These are phyloP conservation scores for Alternaria postmessia DNA, from an alignment of 2,329 filamentous ascomycete species.

Conservation along the genomic window DNA sequence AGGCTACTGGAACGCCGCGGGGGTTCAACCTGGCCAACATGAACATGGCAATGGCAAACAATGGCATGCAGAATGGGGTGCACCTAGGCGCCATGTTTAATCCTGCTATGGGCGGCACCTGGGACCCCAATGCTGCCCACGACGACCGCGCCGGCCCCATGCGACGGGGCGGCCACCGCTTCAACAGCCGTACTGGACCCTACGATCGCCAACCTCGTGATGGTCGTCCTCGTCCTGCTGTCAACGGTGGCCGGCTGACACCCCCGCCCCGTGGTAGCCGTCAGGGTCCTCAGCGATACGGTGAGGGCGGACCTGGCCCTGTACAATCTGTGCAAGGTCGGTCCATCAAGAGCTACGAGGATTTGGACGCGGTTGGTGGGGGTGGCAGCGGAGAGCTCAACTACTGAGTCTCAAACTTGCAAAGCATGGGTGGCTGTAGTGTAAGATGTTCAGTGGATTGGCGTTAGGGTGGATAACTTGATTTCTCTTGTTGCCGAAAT, in stretches of 20 bases:
- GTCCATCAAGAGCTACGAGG: constrained; percentile 96
- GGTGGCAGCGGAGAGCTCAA: constrained; percentile 83
- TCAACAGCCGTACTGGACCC: constrained; percentile 51
- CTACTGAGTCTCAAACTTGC: constrained; percentile 64
- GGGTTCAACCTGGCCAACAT: constrained; percentile 88
- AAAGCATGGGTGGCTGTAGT: constrained; percentile 8
- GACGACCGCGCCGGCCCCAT: constrained; percentile 55
- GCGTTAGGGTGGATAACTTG: constrained; percentile 24
- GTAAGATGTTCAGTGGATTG: constrained; percentile 22
- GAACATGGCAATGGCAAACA: constrained; percentile 65
- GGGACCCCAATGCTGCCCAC: constrained; percentile 59
- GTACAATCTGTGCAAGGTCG: constrained; percentile 91
- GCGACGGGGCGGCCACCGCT: constrained; percentile 51
- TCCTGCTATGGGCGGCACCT: constrained; percentile 59
- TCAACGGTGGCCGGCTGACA: constrained; percentile 58
- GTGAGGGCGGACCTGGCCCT: constrained; percentile 80
- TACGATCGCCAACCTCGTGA: constrained; percentile 53
- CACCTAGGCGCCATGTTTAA: constrained; percentile 59
- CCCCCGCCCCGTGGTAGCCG: constrained; percentile 59
- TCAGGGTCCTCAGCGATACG: constrained; percentile 69
- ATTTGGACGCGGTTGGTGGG: constrained; percentile 78
- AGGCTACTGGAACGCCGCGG: constrained; percentile 81
- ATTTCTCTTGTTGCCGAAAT: constrained; percentile 21
- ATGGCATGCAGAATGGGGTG: constrained; percentile 54
- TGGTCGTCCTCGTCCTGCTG: constrained; percentile 56